Evolutionary conservation across 208 protist species (phyloP).

Genomic region (Wallacemonas rigidus): DNA sequence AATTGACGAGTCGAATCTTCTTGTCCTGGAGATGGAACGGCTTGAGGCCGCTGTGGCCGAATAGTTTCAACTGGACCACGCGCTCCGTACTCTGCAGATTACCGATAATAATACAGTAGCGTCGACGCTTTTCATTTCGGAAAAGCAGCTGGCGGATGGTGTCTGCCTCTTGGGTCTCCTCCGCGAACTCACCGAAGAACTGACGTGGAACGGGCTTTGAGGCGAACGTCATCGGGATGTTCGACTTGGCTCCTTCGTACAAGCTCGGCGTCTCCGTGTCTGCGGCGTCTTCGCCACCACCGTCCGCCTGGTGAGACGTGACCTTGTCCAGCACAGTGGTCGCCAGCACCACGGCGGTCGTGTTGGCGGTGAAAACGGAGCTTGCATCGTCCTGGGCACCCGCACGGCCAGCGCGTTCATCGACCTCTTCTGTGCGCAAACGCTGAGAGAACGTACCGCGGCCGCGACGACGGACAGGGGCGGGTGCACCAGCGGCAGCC

Average conservation of each 20-base stretch:
- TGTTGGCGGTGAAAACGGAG: constrained; percentile 51
- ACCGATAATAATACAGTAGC: constrained; percentile 84
- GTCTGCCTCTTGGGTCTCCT: constrained; percentile 49
- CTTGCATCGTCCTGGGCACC: constrained; percentile 30
- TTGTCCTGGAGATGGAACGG: constrained; percentile 87
- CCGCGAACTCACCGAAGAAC: constrained; percentile 38
- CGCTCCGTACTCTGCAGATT: constrained; percentile 62
- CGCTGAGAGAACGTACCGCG: constrained; percentile 68
- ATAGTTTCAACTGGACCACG: constrained; percentile 73
- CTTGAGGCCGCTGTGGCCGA: constrained; percentile 79
- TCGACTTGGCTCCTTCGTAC: constrained; percentile 46
- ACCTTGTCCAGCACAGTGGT: constrained; percentile 31
- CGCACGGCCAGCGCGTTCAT: constrained; percentile 13
- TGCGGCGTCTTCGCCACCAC: constrained; percentile 1
- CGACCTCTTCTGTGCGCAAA: constrained; percentile 67
- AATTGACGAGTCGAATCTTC: constrained; percentile 79
- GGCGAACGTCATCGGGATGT: constrained; percentile 57
- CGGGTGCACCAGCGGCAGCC: constrained; percentile 19
- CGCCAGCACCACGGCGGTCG: constrained; percentile 53
- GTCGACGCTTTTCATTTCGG: constrained; percentile 78
- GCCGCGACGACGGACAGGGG: constrained; percentile 55
- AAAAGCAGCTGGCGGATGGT: constrained; percentile 81
- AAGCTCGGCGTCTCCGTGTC: constrained; percentile 27
- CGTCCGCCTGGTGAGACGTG: constrained; percentile 19
- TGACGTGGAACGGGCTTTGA: constrained; percentile 35